These are phyloP conservation scores for Cystobasidiaceae sp. DNA, from an alignment of 1,284 basidiomycete species.

Conservation along the genomic window DNA sequence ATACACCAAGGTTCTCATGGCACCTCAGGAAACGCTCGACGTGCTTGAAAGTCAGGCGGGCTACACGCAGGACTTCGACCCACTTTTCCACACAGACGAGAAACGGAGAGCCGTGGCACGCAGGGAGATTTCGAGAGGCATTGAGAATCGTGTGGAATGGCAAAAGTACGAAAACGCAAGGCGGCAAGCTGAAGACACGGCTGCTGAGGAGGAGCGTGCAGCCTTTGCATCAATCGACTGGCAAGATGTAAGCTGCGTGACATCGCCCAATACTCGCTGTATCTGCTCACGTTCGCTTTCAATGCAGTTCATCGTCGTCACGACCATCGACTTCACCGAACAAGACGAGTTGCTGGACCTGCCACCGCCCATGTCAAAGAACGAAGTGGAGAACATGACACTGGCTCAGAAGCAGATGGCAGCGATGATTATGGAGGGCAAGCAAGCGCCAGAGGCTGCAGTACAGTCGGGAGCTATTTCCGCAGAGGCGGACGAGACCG, in stretches of 20 bases:
- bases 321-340: conserved; percentile 96
- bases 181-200: conserved; percentile 78
- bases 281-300: not conserved
- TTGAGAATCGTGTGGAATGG: conserved; percentile 78
- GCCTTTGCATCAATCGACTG: conserved; percentile 97
- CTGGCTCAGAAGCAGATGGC: conserved; percentile 97
- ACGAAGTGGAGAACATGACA: conserved; percentile 94
- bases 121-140: conserved; percentile 73
- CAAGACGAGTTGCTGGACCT: conserved; percentile 85
- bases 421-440: conserved; percentile 89
- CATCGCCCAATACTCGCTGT: not conserved
- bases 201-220: conserved; percentile 78
- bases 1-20: conserved; percentile 85
- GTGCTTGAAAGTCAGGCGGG: conserved; percentile 52
- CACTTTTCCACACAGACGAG: conserved; percentile 52
- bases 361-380: conserved; percentile 87
- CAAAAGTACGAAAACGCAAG: conserved; percentile 74
- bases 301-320: conserved; percentile 77
- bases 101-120: conserved; percentile 51
- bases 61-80: conserved; percentile 47
- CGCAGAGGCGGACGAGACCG: conserved; percentile 67
- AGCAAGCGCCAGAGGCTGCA: conserved; percentile 54
- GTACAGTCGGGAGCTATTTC: conserved; percentile 68
- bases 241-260: conserved; percentile 61
- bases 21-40: conserved; percentile 67